Percentiles rank a stretch among this genome's conserved stretches.
phyloP scores from a whole-genome alignment of 1,284 basidiomycete species.

The Ustilago shanxiensis region DNA sequence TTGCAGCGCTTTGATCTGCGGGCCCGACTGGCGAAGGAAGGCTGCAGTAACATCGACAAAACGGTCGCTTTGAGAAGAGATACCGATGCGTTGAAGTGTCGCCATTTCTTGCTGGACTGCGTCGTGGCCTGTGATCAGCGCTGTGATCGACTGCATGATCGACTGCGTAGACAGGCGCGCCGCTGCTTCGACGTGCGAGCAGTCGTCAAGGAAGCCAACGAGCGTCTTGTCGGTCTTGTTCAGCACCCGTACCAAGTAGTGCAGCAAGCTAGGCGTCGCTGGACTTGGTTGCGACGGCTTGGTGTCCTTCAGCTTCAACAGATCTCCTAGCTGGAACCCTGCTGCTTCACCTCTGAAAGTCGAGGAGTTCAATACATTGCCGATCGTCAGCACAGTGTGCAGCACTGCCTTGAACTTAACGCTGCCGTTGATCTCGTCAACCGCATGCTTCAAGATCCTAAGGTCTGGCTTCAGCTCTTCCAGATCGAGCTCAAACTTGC shows the following conservation, averaged over 20 bases:
- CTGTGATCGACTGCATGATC: conserved; percentile 39
- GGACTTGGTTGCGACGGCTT: conserved; percentile 78
- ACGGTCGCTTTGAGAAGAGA: conserved; percentile 47
- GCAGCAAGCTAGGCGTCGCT: conserved; percentile 85
- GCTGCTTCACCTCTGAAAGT: conserved; percentile 84
- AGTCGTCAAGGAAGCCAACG: conserved; percentile 82
- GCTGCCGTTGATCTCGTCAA: conserved; percentile 80
- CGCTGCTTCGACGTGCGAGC: conserved; percentile 84
- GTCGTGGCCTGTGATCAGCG: conserved; percentile 45
- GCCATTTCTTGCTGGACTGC: conserved; percentile 45
- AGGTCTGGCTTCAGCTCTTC: conserved; percentile 87
- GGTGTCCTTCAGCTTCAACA: conserved; percentile 87
- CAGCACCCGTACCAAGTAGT: conserved; percentile 84
- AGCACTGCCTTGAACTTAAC: conserved; percentile 79
- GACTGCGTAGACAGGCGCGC: conserved; percentile 55
- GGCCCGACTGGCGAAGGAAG: conserved; percentile 30
- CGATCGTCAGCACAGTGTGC: conserved; percentile 77
- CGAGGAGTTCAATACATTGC: conserved; percentile 84
- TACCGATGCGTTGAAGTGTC: conserved; percentile 38
- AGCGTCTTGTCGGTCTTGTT: conserved; percentile 78
- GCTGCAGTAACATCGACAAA: conserved; percentile 45
- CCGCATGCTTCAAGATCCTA: conserved; percentile 80
- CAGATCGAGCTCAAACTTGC: conserved; percentile 83
- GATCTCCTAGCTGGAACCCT: conserved; percentile 84
- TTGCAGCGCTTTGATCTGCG: conserved; percentile 53